A percentile compares a stretch with the other conserved stretches of the same genome.
These are phyloP conservation scores for Polymyxa betae DNA, from an alignment of 208 protist species.

Conservation along the genomic window DNA sequence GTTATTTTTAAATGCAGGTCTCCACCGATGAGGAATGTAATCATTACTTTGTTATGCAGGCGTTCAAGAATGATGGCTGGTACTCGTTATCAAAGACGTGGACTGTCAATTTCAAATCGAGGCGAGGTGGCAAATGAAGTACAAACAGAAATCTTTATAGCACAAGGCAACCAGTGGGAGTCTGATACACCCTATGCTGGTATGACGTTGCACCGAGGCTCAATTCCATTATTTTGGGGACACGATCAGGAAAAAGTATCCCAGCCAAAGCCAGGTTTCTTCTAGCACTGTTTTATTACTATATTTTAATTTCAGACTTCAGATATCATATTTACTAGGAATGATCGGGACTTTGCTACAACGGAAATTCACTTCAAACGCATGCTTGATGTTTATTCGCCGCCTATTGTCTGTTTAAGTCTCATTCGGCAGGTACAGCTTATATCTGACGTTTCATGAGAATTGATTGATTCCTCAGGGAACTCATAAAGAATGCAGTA, in stretches of 20 bases:
- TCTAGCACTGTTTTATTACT: not conserved
- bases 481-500: not conserved
- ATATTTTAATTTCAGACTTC: not conserved
- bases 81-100: constrained; percentile 7
- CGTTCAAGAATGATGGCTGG: constrained; percentile 20
- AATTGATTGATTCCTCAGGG: constrained; percentile 9
- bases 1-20: not conserved
- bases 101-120: not conserved
- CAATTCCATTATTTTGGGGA: constrained; percentile 31
- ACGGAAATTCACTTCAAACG: constrained; percentile 42
- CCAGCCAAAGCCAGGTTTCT: constrained; percentile 22
- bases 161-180: not conserved
- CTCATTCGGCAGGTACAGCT: constrained; percentile 21
- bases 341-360: not conserved
- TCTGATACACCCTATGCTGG: not conserved
- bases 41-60: not conserved
- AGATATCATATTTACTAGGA: not conserved
- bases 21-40: not conserved
- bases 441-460: not conserved
- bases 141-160: not conserved
- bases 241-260: constrained; percentile 29
- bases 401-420: constrained; percentile 16
- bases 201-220: constrained; percentile 2
- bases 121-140: constrained; percentile 39
- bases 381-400: not conserved